Evolutionary conservation across 2,329 filamentous ascomycete genomes (phyloP).

Genomic region (Nothomitra cinnamomea): DNA sequence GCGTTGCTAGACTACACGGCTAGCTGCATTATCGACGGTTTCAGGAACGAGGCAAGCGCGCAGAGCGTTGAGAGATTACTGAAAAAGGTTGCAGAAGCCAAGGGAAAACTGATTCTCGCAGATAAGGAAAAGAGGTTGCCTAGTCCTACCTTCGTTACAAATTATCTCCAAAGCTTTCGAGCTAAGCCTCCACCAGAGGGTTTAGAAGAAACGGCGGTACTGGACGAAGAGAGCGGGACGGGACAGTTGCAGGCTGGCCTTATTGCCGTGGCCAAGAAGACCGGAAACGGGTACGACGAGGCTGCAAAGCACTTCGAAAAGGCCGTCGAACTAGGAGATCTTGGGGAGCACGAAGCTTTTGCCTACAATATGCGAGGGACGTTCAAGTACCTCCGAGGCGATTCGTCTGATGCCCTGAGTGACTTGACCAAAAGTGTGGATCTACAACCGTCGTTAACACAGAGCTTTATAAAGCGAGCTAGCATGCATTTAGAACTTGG

Average conservation of each 20-base stretch:
- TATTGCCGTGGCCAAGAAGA: constrained; percentile 66
- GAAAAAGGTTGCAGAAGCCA: constrained; percentile 92
- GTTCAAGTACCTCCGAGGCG: constrained; percentile 81
- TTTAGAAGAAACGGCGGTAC: constrained; percentile 64
- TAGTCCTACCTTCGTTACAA: constrained; percentile 90
- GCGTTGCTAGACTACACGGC: constrained; percentile 95
- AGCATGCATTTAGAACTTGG: constrained; percentile 94
- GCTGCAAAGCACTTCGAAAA: constrained; percentile 74
- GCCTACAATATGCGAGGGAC: constrained; percentile 95
- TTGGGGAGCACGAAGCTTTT: constrained; percentile 71
- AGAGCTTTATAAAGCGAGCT: constrained; percentile 97
- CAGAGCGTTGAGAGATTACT: constrained; percentile 81
- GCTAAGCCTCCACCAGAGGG: constrained; percentile 62
- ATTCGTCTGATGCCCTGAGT: constrained; percentile 63
- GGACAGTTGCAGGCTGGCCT: constrained; percentile 76
- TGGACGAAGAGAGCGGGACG: constrained; percentile 62
- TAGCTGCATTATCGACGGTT: constrained; percentile 96
- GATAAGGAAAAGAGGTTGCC: constrained; percentile 73
- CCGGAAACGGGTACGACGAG: constrained; percentile 79
- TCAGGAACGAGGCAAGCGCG: constrained; percentile 79
- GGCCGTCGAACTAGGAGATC: constrained; percentile 63
- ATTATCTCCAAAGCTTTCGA: constrained; percentile 98
- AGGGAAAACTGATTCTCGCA: constrained; percentile 75
- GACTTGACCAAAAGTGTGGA: constrained; percentile 91
- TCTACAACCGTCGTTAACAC: constrained; percentile 70